Percentiles rank a stretch among this genome's conserved stretches.
phyloP scores from a whole-genome alignment of 2,329 filamentous ascomycete genomes.

The Pseudogymnoascus sp. region DNA sequence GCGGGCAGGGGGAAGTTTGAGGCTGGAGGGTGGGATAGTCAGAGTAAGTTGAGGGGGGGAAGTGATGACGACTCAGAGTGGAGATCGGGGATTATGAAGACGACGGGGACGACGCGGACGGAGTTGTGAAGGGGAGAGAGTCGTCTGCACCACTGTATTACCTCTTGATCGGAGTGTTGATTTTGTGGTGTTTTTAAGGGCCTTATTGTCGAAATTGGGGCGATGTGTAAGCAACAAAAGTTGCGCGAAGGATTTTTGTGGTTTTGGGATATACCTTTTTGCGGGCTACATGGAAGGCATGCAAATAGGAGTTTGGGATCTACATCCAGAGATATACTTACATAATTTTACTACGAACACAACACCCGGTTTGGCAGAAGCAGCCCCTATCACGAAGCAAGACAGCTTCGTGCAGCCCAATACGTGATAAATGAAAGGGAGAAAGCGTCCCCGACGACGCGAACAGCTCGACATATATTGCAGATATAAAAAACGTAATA shows the following conservation, averaged over 20 bases:
- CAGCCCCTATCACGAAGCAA: neutral
- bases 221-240: neutral
- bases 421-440: too few species aligned
- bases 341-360: neutral
- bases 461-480: too few species aligned
- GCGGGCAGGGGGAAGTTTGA: slow-evolving; percentile 16
- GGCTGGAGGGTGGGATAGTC: slow-evolving; percentile 14
- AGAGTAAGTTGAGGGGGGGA: slow-evolving; percentile 15
- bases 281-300: neutral
- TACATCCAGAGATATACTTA: neutral
- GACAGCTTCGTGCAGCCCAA: too few species aligned
- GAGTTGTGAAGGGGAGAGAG: slow-evolving; percentile 18
- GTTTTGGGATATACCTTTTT: neutral
- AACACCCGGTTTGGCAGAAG: neutral
- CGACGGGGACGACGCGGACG: slow-evolving; percentile 13
- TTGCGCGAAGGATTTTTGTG: neutral
- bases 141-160: slow-evolving; percentile 2
- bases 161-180: neutral
- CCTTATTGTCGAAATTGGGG: neutral
- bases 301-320: neutral
- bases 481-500: too few species aligned
- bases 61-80: slow-evolving; percentile 12
- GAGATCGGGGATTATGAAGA: slow-evolving; percentile 17
- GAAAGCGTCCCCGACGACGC: too few species aligned
- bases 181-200: neutral